Conservation (phyloP, 805 yeast genomes). For the Yueomyces sp. region DNA sequence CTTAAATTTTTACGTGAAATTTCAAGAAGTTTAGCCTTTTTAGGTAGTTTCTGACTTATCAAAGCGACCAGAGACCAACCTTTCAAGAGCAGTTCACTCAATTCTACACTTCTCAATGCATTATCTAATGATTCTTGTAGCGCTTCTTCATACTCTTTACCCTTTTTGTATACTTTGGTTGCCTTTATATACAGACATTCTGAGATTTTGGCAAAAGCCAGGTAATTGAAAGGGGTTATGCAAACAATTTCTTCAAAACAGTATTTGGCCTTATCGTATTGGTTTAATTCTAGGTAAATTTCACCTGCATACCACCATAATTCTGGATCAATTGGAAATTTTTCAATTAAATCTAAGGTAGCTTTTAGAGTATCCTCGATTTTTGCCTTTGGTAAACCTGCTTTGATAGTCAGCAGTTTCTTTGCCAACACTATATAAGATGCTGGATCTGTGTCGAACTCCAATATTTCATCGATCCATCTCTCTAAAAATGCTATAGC, state of each 20-base stretch:
- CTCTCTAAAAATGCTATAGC: constrained; percentile 35
- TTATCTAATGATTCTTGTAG: constrained; percentile 27
- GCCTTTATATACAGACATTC: constrained; percentile 15
- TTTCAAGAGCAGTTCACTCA: constrained; percentile 52
- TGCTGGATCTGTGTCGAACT: constrained; percentile 29
- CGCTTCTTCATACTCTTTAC: constrained; percentile 2
- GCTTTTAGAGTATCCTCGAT: constrained; percentile 7
- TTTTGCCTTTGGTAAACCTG: constrained; percentile 1
- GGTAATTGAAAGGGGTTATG: constrained; percentile 39
- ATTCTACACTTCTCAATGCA: constrained; percentile 61
- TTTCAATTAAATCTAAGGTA: constrained; percentile 14
- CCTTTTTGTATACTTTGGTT: constrained; percentile 4
- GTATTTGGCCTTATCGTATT: constrained; percentile 52
- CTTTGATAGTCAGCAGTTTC: constrained; percentile 15
- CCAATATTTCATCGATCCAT: constrained; percentile 38
- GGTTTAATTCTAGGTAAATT: constrained; percentile 46
- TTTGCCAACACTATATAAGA: constrained; percentile 20
- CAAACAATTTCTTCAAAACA: constrained; percentile 60
- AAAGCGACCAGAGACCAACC: constrained; percentile 62
- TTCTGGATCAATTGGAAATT: constrained; percentile 56
- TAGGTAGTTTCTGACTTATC: constrained; percentile 20
- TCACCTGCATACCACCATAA: constrained; percentile 69
- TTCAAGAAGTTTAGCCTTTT: constrained; percentile 20
- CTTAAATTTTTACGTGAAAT: constrained; percentile 28
- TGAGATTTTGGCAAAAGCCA: constrained; percentile 19